These are phyloP conservation scores for Colletotrichum spinosum DNA, from an alignment of 2,329 filamentous ascomycete genomes.

Conservation along the genomic window DNA sequence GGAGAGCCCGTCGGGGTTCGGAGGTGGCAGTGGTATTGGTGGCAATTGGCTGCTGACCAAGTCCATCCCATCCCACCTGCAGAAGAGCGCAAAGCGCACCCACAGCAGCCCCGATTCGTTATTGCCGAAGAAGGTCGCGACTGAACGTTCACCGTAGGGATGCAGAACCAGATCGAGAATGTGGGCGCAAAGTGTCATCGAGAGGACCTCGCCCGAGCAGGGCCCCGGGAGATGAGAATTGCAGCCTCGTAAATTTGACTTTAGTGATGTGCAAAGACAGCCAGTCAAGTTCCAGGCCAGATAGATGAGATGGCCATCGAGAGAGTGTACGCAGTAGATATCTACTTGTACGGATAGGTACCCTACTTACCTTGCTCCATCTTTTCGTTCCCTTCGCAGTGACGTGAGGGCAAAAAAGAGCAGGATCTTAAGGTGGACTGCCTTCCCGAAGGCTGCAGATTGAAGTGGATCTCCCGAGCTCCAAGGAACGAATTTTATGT, in stretches of 20 bases:
- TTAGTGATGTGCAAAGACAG: too few relatives aligned
- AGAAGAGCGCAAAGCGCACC: too few relatives aligned
- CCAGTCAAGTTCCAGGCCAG: too few relatives aligned
- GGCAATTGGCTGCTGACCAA: constrained; percentile 3
- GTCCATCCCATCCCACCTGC: not conserved
- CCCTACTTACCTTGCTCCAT: too few relatives aligned
- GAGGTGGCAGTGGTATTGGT: constrained; percentile 28
- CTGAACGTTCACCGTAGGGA: not conserved
- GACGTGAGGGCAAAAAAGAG: too few relatives aligned
- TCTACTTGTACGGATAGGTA: too few relatives aligned
- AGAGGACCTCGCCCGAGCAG: too few relatives aligned
- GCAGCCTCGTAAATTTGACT: too few relatives aligned
- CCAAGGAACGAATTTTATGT: constrained; percentile 8
- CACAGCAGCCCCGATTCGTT: not conserved
- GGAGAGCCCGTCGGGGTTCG: constrained; percentile 35
- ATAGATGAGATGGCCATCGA: constrained; percentile 15
- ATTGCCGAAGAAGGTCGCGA: constrained; percentile 9
- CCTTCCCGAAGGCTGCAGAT: constrained; percentile 27
- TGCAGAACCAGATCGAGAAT: constrained; percentile 2
- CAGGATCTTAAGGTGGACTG: too few relatives aligned
- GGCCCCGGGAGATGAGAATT: too few relatives aligned
- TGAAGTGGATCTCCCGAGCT: constrained; percentile 14
- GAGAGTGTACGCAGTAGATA: too few relatives aligned
- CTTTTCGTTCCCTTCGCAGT: too few relatives aligned
- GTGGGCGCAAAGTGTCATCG: not conserved